Percentiles rank a stretch among this genome's conserved stretches.
Evolutionary conservation across 345 rosid species (phyloP).

Genomic region (Trapa incisa): DNA sequence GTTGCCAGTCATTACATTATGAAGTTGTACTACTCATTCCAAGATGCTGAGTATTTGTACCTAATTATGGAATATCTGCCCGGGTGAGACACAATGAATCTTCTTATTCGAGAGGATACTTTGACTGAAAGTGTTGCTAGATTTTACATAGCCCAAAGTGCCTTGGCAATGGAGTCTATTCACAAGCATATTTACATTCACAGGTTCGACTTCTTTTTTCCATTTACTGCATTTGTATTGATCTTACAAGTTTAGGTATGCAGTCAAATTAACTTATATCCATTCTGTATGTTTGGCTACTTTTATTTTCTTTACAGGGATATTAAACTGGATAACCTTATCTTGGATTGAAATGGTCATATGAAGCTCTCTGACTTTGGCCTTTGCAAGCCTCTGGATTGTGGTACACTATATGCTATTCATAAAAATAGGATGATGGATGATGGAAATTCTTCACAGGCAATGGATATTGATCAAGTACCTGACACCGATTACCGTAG

Average conservation of each 20-base stretch:
- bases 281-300: not conserved
- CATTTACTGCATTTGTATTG: slow-evolving; percentile 1
- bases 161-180: slow-evolving; percentile 89
- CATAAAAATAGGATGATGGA: slow-evolving; percentile 63
- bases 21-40: slow-evolving; percentile 91
- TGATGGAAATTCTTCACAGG: slow-evolving; percentile 47
- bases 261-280: not conserved
- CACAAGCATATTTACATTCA: slow-evolving; percentile 88
- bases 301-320: slow-evolving; percentile 41
- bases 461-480: slow-evolving; percentile 86
- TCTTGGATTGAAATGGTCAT: slow-evolving; percentile 85
- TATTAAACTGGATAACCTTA: slow-evolving; percentile 94
- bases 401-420: slow-evolving; percentile 62
- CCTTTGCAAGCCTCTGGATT: slow-evolving; percentile 95
- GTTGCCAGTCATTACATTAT: slow-evolving; percentile 94
- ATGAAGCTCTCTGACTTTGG: slow-evolving; percentile 99
- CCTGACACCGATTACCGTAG: slow-evolving; percentile 64
- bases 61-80: slow-evolving; percentile 96
- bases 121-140: slow-evolving; percentile 70
- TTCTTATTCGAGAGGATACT: slow-evolving; percentile 87
- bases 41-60: slow-evolving; percentile 82
- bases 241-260: not conserved
- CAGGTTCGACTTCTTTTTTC: slow-evolving; percentile 31
- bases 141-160: slow-evolving; percentile 92
- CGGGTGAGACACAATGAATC: slow-evolving; percentile 96